Base-by-base conservation (phyloP, 805 yeast genomes). In the Yarrowia sp. region DNA sequence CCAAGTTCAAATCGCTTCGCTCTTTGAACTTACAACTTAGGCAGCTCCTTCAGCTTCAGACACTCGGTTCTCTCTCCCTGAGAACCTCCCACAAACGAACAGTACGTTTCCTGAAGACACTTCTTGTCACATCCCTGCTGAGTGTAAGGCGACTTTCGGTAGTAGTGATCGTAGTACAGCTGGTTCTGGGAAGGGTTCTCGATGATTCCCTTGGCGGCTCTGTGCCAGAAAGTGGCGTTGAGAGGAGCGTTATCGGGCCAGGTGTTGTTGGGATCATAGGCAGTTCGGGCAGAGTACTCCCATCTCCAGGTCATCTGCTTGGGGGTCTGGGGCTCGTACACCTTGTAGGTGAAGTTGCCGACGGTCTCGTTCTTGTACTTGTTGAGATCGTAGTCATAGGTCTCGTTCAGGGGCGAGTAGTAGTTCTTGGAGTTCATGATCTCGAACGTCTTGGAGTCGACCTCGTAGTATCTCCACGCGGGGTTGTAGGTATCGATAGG, bases 391-490 rank as follows among this genome's bases (percentile, higher is more conserved):
- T 52, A 48, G 14, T 61, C 69, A 67, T 86, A 86, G 32, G 83
- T 82, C 67, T 82, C 83, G 74, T 87, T 86, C 71, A 89, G 81
- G 69, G 80, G 80, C 15, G 89, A 81, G 77, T 82, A 87, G 77
- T 82, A 86, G 73, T 87, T 87, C 77, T 35, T 43, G 85, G 89
- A 70, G 74, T 89, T 85, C 82, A 87, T 81, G 70, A 89, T 79
- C 71, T 84, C 84, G 78, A 87, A 87, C 4, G 90, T 83, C 71
- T 83, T 77, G 26, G 83, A 77, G 74, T 89, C 91, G 61, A 89
- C 87, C 72, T 86, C 86, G 73, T 89, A 89, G 78, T 87, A 88
- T 75, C 90, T 84, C 89, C 90, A 89, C 35, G 87, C 83, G 5
- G 93, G 93, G 75, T 89, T 89, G 72, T 83, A 82, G 59, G 84